phyloP scores from a whole-genome alignment of 176 grass and related monocot genomes.

The Olyra latifolia region DNA sequence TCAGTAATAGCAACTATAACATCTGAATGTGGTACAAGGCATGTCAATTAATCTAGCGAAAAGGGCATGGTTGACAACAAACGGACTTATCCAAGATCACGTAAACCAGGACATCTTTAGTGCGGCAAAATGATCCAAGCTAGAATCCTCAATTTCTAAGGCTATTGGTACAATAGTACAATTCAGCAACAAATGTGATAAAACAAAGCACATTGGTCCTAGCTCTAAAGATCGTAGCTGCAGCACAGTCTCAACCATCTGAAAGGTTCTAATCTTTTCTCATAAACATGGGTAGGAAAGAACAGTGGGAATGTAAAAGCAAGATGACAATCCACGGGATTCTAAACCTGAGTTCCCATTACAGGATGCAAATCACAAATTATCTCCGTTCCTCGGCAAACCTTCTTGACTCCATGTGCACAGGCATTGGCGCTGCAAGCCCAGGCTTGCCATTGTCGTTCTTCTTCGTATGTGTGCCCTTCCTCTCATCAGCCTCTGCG shows the following conservation, averaged over 20 bases:
- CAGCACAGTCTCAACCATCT: conserved; percentile 15
- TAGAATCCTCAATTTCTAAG: conserved; percentile 8
- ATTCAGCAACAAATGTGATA: conserved; percentile 12
- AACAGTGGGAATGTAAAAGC: conserved; percentile 9
- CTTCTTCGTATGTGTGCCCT: neutral
- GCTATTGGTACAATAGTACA: conserved; percentile 16
- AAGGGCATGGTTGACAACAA: neutral
- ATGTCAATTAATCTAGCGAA: neutral
- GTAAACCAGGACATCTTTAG: conserved; percentile 3
- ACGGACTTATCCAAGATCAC: neutral
- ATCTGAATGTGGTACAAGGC: neutral
- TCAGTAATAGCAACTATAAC: neutral
- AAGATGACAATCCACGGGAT: neutral
- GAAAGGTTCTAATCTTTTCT: neutral
- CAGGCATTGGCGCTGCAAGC: conserved; percentile 55
- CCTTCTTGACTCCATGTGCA: conserved; percentile 71
- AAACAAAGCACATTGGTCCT: conserved; percentile 5
- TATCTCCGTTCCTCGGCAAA: conserved; percentile 28
- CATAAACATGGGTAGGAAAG: conserved; percentile 2
- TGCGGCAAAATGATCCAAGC: conserved; percentile 5
- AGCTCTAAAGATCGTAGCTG: conserved; percentile 17
- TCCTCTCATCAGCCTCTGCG: conserved; percentile 24
- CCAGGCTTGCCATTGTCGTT: conserved; percentile 31
- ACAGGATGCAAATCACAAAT: neutral
- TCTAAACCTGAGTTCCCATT: neutral